A percentile compares a stretch with the other conserved stretches of the same genome.
Evolutionary conservation across 176 grass and related monocot species (phyloP).

Genomic region (Bromus sterilis): DNA sequence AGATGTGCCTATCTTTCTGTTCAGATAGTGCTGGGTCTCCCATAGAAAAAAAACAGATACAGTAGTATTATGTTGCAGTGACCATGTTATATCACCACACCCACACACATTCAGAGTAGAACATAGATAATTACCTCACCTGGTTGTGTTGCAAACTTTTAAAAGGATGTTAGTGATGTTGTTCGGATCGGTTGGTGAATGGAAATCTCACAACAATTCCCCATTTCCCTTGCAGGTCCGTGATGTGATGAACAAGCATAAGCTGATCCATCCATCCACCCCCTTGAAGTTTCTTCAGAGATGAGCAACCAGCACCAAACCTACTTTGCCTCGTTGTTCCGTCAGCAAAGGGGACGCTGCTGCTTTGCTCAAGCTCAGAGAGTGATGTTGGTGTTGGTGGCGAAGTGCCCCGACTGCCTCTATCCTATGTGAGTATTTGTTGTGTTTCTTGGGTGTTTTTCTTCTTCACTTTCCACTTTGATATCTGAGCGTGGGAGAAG

Average conservation of each 20-base stretch:
- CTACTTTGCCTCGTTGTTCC: constrained; percentile 20
- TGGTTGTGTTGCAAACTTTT: too few species aligned
- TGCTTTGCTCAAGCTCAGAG: constrained; percentile 24
- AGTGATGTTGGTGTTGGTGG: constrained; percentile 32
- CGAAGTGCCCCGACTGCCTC: constrained; percentile 19
- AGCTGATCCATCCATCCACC: constrained; percentile 54
- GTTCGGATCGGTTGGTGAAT: not conserved
- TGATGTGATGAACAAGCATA: constrained; percentile 68
- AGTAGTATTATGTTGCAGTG: not conserved
- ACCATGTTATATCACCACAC: not conserved
- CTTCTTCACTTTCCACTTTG: not conserved
- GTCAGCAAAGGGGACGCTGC: constrained; percentile 22
- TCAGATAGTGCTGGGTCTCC: not conserved
- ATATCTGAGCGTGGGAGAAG: constrained; percentile 13
- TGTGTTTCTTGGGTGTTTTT: not conserved
- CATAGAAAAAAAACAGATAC: too few species aligned
- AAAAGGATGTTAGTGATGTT: too few species aligned
- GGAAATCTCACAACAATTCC: not conserved
- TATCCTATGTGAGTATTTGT: constrained; percentile 39
- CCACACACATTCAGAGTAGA: not conserved
- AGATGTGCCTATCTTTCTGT: not conserved
- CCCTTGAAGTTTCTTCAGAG: constrained; percentile 31
- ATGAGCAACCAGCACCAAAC: constrained; percentile 30
- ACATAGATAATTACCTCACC: not conserved
- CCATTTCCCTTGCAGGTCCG: constrained; percentile 33